Evolutionary conservation across 2,329 filamentous ascomycete species (phyloP), one percentile per base, ranked within the genome.

Genomic region (Penicillium frequentans): DNA sequence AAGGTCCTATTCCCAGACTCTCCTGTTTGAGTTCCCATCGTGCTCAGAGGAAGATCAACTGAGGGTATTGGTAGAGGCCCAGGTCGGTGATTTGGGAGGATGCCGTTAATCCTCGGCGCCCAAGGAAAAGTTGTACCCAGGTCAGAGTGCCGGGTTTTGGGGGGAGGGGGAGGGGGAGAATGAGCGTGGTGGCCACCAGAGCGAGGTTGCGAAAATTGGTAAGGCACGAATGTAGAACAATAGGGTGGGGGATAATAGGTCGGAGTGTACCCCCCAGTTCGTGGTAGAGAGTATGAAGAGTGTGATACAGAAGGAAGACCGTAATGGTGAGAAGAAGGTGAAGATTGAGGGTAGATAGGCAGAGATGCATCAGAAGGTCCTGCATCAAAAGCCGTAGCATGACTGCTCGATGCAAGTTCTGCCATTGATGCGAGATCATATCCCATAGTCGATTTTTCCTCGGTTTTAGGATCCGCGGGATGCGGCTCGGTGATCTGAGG

Each of bases 1-100:
- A 78, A 60, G 9, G 64, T 67, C 33, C 61, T 65, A 13, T 60
- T 57, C 33, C 26, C 56, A 33, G 55, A 21, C 23, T 37, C 26
- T 37, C 42, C 31, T 26, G 46, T 21, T 21, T 37, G 35, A 14
- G 13, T 47, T 3, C 42, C 29, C 26, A 47, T 19, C 8, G 11
- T 39, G 16, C 7, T 10, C 52, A n/a, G 16, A 10, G 9, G 10
- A 11, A 14, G n/a, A 13, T 42, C 19, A 23, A 13, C 4, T 13
- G 19, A 42, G n/a, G 19, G 39, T 13, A 21, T 11, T 42, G 19
- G 19, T 42, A 42, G 39, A 23, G 39, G 19, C 19, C 39, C n/a
- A 42, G n/a, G 19, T 23, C 39, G 19, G 19, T 42, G 39, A 21
- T 21, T 42, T 19, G 35, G 35, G n/a, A n/a, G n/a, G 8, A 39